Percentiles rank a stretch among this genome's conserved stretches.
These are phyloP conservation scores for Starmera quercuum DNA, from an alignment of 805 yeast genomes.

Conservation along the genomic window DNA sequence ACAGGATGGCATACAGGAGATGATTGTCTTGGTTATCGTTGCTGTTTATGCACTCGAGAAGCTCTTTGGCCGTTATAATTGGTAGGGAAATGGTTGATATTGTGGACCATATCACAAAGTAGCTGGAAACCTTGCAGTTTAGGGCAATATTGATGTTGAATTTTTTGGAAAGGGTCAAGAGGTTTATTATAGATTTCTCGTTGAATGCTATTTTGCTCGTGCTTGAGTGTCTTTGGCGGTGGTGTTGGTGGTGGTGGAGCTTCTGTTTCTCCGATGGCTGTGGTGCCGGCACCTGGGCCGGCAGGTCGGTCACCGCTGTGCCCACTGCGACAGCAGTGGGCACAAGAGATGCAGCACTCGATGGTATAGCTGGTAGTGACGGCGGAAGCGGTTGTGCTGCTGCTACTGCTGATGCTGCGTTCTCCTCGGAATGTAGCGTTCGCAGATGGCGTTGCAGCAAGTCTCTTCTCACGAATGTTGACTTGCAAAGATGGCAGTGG, in stretches of 20 bases:
- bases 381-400: constrained; percentile 17
- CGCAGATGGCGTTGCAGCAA: constrained; percentile 68
- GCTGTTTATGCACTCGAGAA: not conserved
- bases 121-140: constrained; percentile 12
- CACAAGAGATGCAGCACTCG: constrained; percentile 1
- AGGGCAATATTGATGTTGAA: constrained; percentile 6
- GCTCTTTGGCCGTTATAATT: constrained; percentile 12
- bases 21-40: constrained; percentile 26
- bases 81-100: constrained; percentile 23
- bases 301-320: too few species aligned
- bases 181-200: constrained; percentile 25
- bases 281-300: not conserved
- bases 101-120: constrained; percentile 18
- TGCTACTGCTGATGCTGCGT: constrained; percentile 6
- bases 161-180: constrained; percentile 24
- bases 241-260: constrained; percentile 9
- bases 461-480: constrained; percentile 73
- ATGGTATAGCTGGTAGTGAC: constrained; percentile 1
- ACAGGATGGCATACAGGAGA: constrained; percentile 34
- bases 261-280: constrained; percentile 1
- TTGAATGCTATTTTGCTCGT: too few species aligned
- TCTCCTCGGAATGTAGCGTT: constrained; percentile 51
- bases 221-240: too few species aligned
- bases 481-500: constrained; percentile 60
- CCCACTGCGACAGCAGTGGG: not conserved